Evolutionary conservation across 2,329 filamentous ascomycete species (phyloP), one percentile per base, ranked within the genome.

Genomic region (Pseudonectria buxi): DNA sequence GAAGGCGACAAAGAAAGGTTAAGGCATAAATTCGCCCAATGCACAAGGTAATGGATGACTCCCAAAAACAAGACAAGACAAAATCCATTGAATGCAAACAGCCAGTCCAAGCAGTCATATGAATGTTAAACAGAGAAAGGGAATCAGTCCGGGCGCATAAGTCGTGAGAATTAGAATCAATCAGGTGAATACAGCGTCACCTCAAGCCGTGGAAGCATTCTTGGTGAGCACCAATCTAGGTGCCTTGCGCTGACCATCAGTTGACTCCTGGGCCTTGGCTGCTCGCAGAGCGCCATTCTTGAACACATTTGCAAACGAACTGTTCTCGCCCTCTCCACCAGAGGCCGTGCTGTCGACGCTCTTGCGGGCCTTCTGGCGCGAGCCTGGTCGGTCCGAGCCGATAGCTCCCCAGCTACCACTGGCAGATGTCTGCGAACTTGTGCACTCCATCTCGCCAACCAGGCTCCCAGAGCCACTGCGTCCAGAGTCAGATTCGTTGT

Each of bases 141-240:
- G 27, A 50, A 53, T 51, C 41, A 43, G 45, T 60, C 49, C 53
- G 52, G 54, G 57, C 54, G 54, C 61, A 49, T 63, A 59, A 62
- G 54, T 64, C 61, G 54, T 52, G 45, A 58, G 46, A 52, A 44
- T 44, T 38, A 41, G 36, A 39, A 38, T 37, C 39, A 40, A 34
- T 39, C 35, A 47, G 40, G 37, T 40, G 36, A 47, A 36, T 36
- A 33, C 41, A 43, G 49, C 44, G 33, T 50, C 41, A 50, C 47
- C 47, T 47, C 41, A 50, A 45, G 43, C 49, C 43, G 41, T 37
- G 12, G 45, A 31, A 4, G 37, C 51, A 43, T 34, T 50, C 59
- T 81, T 89, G 48, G 85, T 89, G 48, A 95, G 74, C 48, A 95
- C 83, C 56, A 95, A 78, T 72, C 88, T 83, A 35, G 87, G 83